Conservation (phyloP, 164 flowering plant genomes). For the Vitis riparia region DNA sequence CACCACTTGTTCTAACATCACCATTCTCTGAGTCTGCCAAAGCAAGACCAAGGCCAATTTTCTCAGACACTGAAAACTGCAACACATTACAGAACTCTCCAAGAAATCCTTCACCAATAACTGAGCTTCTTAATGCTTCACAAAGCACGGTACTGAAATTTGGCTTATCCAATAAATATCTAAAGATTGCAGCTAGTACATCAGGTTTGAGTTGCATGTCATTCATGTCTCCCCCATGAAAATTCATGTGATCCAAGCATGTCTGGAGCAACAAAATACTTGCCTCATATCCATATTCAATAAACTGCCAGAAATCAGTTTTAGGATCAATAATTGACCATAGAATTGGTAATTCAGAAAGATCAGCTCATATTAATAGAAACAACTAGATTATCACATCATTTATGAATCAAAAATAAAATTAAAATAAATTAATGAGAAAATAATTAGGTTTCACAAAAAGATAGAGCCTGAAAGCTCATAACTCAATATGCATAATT, state of each 20-base stretch:
- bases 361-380: no score
- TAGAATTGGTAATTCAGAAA: no score
- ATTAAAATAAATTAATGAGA: no score
- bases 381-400: no score
- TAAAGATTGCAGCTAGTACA: conserved; percentile 45
- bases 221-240: conserved; percentile 29
- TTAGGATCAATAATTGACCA: no score
- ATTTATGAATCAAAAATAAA: no score
- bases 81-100: conserved; percentile 56
- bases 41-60: conserved; percentile 81
- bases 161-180: conserved; percentile 54
- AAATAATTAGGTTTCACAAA: no score
- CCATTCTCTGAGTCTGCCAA: conserved; percentile 69
- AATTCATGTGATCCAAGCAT: conserved; percentile 55
- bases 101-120: conserved; percentile 50
- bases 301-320: conserved; percentile 42
- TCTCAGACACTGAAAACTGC: conserved; percentile 62
- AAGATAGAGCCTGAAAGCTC: no score
- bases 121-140: conserved; percentile 41
- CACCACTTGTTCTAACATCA: conserved; percentile 60
- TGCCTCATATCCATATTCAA: conserved; percentile 67
- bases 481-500: no score
- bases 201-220: conserved; percentile 41
- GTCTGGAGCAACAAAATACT: conserved; percentile 67
- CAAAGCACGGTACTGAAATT: conserved; percentile 68